Conservation (phyloP, 257 asterid genomes). For the Apocynum venetum region DNA sequence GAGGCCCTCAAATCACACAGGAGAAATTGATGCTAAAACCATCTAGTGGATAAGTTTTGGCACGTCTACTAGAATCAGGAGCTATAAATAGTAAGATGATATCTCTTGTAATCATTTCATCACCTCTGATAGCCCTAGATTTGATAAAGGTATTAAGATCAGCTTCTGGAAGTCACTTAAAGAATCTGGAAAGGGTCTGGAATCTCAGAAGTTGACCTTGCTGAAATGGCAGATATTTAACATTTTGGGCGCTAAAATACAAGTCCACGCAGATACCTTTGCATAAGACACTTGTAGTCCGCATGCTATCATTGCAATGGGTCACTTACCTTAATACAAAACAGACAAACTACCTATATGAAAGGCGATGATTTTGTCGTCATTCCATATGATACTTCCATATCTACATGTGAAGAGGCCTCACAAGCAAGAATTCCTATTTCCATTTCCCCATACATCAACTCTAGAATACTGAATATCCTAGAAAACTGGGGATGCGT, state of each 20-base stretch:
- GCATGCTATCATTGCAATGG: not conserved
- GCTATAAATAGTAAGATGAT: not conserved
- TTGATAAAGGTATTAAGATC: not conserved
- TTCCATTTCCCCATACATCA: conserved; percentile 47
- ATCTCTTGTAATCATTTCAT: not conserved
- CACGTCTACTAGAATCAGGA: not conserved
- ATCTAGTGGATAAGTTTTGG: not conserved
- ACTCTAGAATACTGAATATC: conserved; percentile 29
- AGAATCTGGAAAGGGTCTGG: not conserved
- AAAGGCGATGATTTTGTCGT: not conserved
- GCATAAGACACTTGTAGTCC: not conserved
- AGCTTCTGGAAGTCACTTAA: not conserved
- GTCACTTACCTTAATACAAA: not conserved
- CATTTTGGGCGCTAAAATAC: not conserved
- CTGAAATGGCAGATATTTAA: not conserved
- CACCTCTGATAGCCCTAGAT: not conserved
- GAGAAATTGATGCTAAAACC: not conserved
- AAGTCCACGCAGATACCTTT: not conserved
- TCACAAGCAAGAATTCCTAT: not conserved
- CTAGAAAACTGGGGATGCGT: conserved; percentile 41
- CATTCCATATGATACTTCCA: not conserved
- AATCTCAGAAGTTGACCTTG: not conserved
- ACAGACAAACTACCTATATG: not conserved
- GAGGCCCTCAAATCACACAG: not conserved
- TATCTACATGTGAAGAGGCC: conserved; percentile 5